phyloP scores from a whole-genome alignment of 306 rosid genomes.

The Senna tora region DNA sequence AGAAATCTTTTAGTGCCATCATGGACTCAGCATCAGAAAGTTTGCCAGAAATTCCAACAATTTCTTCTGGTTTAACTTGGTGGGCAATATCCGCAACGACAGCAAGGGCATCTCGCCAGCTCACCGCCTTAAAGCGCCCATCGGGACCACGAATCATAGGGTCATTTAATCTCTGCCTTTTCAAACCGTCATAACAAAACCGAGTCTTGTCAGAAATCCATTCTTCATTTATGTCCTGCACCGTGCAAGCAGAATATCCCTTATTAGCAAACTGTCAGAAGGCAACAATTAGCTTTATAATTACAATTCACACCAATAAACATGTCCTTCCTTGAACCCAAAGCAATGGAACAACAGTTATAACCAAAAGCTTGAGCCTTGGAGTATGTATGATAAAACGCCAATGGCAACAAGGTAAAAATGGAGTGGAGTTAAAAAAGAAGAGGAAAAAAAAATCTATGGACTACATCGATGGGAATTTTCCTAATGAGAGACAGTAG shows the following conservation, averaged over 20 bases:
- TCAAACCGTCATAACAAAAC: slow-evolving; percentile 94
- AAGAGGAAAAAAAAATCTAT: background rate
- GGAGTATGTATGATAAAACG: background rate
- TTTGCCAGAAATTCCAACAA: slow-evolving; percentile 91
- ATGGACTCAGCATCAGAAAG: slow-evolving; percentile 97
- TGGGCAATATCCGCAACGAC: slow-evolving; percentile 78
- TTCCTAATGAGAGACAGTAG: slow-evolving; percentile 1
- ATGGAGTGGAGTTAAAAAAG: too few species aligned
- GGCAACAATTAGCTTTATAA: background rate
- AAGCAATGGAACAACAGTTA: background rate
- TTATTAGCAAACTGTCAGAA: background rate
- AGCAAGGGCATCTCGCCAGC: slow-evolving; percentile 93
- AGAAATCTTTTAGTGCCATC: slow-evolving; percentile 91
- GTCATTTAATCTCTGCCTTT: slow-evolving; percentile 97
- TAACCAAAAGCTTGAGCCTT: background rate
- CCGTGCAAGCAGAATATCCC: slow-evolving; percentile 29
- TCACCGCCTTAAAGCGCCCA: slow-evolving; percentile 87
- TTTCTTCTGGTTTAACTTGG: slow-evolving; percentile 78
- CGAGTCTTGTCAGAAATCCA: slow-evolving; percentile 99
- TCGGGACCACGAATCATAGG: slow-evolving; percentile 96
- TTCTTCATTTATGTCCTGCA: slow-evolving; percentile 96
- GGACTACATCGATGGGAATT: background rate
- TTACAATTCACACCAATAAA: background rate
- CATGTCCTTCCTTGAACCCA: background rate
- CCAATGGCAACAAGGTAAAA: background rate